Conservation (phyloP, 78 protist species). For the Neovahlkampfia damariscottae region DNA sequence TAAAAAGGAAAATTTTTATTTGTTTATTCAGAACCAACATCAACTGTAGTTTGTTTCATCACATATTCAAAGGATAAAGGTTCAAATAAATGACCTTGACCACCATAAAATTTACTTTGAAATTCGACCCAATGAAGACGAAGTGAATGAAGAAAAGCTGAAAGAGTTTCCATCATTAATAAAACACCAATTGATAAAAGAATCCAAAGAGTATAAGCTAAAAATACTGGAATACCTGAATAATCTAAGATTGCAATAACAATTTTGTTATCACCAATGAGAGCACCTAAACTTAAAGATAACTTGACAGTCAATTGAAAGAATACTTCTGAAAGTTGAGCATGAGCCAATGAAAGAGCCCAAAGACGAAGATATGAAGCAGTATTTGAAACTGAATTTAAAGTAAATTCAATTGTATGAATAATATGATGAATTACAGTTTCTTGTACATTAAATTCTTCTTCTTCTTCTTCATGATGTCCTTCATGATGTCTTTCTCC, state of each 20-base stretch:
- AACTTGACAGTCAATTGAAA: conserved; percentile 33
- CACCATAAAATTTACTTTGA: conserved; percentile 86
- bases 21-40: no score
- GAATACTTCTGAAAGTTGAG: conserved; percentile 73
- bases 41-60: no score
- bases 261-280: no score
- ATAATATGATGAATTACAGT: conserved; percentile 74
- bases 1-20: no score
- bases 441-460: conserved; percentile 64
- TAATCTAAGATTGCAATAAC: neutral
- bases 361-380: conserved; percentile 99
- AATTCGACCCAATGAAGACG: conserved; percentile 99
- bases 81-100: conserved; percentile 51
- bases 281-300: no score
- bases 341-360: conserved; percentile 99
- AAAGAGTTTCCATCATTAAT: conserved; percentile 92
- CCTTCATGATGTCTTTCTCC: neutral
- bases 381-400: conserved; percentile 96
- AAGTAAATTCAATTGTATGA: conserved; percentile 97
- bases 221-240: conserved; percentile 20
- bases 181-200: conserved; percentile 84
- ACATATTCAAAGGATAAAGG: conserved; percentile 58
- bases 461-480: neutral
- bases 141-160: conserved; percentile 99
- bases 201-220: conserved; percentile 79